These are phyloP conservation scores for Termitomyces sp. DNA, from an alignment of 768 basidiomycete genomes.

Conservation along the genomic window DNA sequence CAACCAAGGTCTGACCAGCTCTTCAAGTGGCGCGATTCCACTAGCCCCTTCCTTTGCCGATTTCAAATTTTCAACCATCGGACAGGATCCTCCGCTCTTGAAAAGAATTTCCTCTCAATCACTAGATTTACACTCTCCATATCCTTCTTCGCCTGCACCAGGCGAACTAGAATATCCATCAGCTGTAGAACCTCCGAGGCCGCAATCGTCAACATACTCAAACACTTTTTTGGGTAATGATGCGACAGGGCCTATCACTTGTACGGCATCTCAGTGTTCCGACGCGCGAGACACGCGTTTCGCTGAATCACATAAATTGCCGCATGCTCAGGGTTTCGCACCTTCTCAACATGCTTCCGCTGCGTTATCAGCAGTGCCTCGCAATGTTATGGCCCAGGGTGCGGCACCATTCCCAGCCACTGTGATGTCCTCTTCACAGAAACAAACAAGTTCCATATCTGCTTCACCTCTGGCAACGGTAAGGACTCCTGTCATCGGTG, in stretches of 20 bases:
- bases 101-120: conserved; percentile 37
- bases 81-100: conserved; percentile 47
- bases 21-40: conserved; percentile 11
- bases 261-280: not conserved
- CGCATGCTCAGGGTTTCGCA: no score
- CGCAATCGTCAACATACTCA: conserved; percentile 13
- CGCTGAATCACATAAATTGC: not conserved
- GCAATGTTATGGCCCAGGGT: not conserved
- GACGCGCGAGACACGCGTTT: not conserved
- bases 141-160: conserved; percentile 17
- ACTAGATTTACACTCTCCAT: conserved; percentile 14
- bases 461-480: not conserved
- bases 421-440: not conserved
- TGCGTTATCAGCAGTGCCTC: not conserved
- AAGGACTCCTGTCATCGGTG: not conserved
- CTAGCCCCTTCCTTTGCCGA: conserved; percentile 35
- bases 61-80: conserved; percentile 49
- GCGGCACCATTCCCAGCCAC: not conserved
- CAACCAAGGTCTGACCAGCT: not conserved
- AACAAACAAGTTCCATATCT: not conserved
- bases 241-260: not conserved
- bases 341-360: not conserved
- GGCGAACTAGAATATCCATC: conserved; percentile 13
- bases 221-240: conserved; percentile 1
- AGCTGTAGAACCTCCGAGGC: conserved; percentile 1